Evolutionary conservation across 192 early-diverging fungal species (phyloP).

Genomic region (Rhizophagus sp.): DNA sequence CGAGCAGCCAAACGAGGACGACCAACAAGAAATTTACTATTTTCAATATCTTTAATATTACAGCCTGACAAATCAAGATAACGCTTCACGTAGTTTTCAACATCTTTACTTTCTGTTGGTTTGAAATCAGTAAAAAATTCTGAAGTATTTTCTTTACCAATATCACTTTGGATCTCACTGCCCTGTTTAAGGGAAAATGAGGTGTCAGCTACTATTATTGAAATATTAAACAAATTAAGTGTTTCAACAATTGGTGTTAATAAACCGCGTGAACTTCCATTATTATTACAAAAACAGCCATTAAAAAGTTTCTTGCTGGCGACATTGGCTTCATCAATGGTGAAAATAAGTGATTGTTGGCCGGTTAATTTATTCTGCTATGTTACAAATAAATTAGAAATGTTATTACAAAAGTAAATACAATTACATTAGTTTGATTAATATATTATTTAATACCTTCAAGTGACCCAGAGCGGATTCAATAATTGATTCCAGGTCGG

Average conservation of each 20-base stretch:
- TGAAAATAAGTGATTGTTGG: background rate
- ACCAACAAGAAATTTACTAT: no score
- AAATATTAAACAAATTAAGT: background rate
- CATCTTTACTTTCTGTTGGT: background rate
- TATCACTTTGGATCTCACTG: background rate
- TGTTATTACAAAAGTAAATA: no score
- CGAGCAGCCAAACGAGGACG: no score
- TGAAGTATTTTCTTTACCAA: background rate
- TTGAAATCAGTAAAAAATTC: background rate
- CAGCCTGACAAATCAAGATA: no score
- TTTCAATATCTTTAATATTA: no score
- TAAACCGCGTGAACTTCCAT: background rate
- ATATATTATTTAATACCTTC: no score
- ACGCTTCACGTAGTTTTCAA: no score
- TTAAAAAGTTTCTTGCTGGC: background rate
- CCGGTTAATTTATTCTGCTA: no score
- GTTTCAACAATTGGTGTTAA: conserved; percentile 1
- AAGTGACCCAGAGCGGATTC: background rate
- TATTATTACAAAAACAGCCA: background rate
- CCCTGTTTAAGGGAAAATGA: conserved; percentile 16
- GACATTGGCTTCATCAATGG: background rate
- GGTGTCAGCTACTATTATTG: conserved; percentile 14
- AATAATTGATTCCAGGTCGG: no score
- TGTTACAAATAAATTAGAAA: no score
- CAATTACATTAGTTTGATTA: no score